These are phyloP conservation scores for Suillus weaverae DNA, from an alignment of 768 basidiomycete genomes.

Conservation along the genomic window DNA sequence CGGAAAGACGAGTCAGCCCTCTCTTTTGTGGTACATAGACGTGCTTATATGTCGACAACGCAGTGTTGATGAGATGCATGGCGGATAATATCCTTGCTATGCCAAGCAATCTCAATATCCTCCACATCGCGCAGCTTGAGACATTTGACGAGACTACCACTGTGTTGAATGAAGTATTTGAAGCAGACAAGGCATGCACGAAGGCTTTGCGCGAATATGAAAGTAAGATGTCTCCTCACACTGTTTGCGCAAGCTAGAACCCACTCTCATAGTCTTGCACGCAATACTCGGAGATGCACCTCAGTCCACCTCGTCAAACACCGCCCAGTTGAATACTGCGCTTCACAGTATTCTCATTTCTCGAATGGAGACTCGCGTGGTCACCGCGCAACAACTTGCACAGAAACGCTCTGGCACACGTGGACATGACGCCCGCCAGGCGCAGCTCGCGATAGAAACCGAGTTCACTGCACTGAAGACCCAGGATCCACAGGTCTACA, in stretches of 20 bases:
- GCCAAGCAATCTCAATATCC: constrained; percentile 14
- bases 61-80: constrained; percentile 15
- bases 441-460: constrained; percentile 9
- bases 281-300: constrained; percentile 5
- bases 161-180: constrained; percentile 12
- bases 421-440: constrained; percentile 13
- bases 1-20: constrained; percentile 48
- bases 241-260: neutral
- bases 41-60: neutral
- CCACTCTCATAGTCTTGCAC: constrained; percentile 4
- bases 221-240: neutral
- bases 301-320: neutral
- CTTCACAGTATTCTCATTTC: constrained; percentile 12
- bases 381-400: constrained; percentile 9
- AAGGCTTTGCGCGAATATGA: constrained; percentile 12
- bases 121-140: constrained; percentile 15
- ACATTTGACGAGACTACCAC: constrained; percentile 13
- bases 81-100: constrained; percentile 16
- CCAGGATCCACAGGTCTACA: constrained; percentile 10
- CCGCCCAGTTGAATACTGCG: constrained; percentile 1
- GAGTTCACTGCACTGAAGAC: constrained; percentile 7
- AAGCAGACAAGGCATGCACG: constrained; percentile 8
- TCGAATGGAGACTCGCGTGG: neutral
- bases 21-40: constrained; percentile 17
- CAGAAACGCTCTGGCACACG: constrained; percentile 13